These are phyloP conservation scores for Podospora pseudoanserina DNA, from an alignment of 495 filamentous ascomycete species.

Conservation along the genomic window DNA sequence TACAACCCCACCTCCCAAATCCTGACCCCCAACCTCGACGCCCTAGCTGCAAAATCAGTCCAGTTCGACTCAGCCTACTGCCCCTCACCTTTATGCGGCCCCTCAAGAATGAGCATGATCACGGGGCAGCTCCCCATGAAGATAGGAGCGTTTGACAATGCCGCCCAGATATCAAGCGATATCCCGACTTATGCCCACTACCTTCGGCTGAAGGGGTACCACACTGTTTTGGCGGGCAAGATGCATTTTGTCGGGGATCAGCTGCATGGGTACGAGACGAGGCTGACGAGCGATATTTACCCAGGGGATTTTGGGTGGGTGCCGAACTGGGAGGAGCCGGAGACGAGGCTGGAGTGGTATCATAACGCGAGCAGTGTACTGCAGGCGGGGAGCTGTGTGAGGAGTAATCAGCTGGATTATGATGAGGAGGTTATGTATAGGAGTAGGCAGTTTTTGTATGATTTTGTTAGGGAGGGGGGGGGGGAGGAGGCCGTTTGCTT, in stretches of 20 bases:
- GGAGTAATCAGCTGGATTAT: slow-evolving; percentile 91
- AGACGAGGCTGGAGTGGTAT: slow-evolving; percentile 81
- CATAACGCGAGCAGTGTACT: slow-evolving; percentile 87
- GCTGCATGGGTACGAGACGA: slow-evolving; percentile 82
- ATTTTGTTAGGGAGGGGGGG: slow-evolving; percentile 65
- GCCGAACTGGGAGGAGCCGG: slow-evolving; percentile 85
- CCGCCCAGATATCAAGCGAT: slow-evolving; percentile 67
- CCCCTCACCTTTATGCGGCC: slow-evolving; percentile 82
- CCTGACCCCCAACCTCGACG: slow-evolving; percentile 80
- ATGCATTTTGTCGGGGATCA: slow-evolving; percentile 96
- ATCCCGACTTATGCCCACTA: slow-evolving; percentile 86
- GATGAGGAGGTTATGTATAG: slow-evolving; percentile 90
- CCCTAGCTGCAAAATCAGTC: slow-evolving; percentile 70
- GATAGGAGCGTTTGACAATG: slow-evolving; percentile 86
- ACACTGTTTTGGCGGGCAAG: slow-evolving; percentile 86
- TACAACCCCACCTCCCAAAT: slow-evolving; percentile 77
- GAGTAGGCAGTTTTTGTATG: slow-evolving; percentile 76
- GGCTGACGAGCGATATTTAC: slow-evolving; percentile 89
- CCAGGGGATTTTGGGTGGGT: slow-evolving; percentile 87
- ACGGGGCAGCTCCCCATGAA: slow-evolving; percentile 81
- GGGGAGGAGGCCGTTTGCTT: slow-evolving; percentile 71
- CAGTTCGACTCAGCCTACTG: slow-evolving; percentile 89
- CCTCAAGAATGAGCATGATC: slow-evolving; percentile 84
- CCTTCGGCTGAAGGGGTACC: slow-evolving; percentile 75
- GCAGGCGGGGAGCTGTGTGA: slow-evolving; percentile 76